Evolutionary conservation across 306 rosid species (phyloP).

Genomic region (Vigna angularis): DNA sequence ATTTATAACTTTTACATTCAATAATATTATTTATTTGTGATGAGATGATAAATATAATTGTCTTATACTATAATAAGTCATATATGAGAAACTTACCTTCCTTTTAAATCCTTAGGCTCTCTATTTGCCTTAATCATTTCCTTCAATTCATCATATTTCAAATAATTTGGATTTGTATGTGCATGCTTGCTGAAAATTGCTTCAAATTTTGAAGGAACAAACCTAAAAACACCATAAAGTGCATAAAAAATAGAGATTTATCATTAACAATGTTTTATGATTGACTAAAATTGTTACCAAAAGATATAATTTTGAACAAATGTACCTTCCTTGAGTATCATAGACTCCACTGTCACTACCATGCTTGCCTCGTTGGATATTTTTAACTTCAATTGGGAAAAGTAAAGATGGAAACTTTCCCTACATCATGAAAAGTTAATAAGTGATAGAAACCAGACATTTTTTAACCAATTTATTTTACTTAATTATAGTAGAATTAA

Average conservation of each 20-base stretch:
- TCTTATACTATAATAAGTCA: too few relatives aligned
- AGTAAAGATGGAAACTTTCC: constrained; percentile 71
- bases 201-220: constrained; percentile 72
- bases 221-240: constrained; percentile 50
- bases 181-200: constrained; percentile 75
- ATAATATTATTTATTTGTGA: too few relatives aligned
- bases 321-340: constrained; percentile 77
- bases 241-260: neutral
- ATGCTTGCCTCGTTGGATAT: constrained; percentile 64
- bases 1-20: too few relatives aligned
- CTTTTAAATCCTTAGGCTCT: constrained; percentile 61
- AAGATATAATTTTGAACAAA: neutral
- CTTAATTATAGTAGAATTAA: neutral
- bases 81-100: constrained; percentile 61
- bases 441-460: neutral
- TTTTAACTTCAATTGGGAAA: constrained; percentile 73
- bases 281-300: neutral
- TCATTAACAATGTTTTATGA: neutral
- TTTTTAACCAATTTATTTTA: neutral
- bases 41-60: too few relatives aligned
- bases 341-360: constrained; percentile 77
- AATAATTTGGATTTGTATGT: constrained; percentile 55
- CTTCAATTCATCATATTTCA: constrained; percentile 66
- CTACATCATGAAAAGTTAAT: constrained; percentile 37
- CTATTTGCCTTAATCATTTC: constrained; percentile 62